These are phyloP conservation scores for Kodamaea sp. DNA, from an alignment of 1,139 yeast genomes.

Conservation along the genomic window DNA sequence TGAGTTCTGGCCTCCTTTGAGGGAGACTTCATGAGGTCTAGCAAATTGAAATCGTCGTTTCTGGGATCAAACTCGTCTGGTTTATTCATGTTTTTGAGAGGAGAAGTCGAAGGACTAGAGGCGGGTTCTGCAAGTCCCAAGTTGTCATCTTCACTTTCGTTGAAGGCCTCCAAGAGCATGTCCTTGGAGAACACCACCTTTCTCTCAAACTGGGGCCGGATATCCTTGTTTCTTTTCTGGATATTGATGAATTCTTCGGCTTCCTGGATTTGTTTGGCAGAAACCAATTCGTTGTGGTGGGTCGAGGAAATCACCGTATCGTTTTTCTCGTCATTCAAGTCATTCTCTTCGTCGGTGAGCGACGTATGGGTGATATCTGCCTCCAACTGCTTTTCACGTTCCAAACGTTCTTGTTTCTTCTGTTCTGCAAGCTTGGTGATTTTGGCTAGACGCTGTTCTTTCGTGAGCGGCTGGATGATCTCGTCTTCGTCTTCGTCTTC, in stretches of 20 bases:
- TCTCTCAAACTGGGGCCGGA: conserved; percentile 36
- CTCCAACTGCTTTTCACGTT: conserved; percentile 25
- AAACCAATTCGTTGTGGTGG: conserved; percentile 12
- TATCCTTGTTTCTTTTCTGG: conserved; percentile 36
- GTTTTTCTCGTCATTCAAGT: conserved; percentile 24
- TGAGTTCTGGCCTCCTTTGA: background rate
- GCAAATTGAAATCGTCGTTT: conserved; percentile 20
- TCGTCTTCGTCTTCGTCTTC: conserved; percentile 12
- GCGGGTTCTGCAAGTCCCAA: conserved; percentile 11
- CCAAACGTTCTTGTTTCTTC: conserved; percentile 24
- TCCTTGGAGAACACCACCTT: conserved; percentile 33
- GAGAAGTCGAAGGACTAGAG: conserved; percentile 41
- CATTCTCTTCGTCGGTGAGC: conserved; percentile 46
- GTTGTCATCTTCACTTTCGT: conserved; percentile 28
- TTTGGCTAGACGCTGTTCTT: conserved; percentile 24
- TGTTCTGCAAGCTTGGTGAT: conserved; percentile 25
- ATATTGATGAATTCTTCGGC: conserved; percentile 38
- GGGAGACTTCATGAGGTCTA: conserved; percentile 14
- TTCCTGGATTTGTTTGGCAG: conserved; percentile 32
- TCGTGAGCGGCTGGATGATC: conserved; percentile 12
- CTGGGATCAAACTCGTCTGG: conserved; percentile 1
- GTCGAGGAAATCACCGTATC: conserved; percentile 21
- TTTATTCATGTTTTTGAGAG: conserved; percentile 17
- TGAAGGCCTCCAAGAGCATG: conserved; percentile 35
- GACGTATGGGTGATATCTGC: conserved; percentile 38